Evolutionary conservation across 768 basidiomycete genomes (phyloP), one percentile per base, ranked within the genome.

Genomic region (Serpula lacrymans): DNA sequence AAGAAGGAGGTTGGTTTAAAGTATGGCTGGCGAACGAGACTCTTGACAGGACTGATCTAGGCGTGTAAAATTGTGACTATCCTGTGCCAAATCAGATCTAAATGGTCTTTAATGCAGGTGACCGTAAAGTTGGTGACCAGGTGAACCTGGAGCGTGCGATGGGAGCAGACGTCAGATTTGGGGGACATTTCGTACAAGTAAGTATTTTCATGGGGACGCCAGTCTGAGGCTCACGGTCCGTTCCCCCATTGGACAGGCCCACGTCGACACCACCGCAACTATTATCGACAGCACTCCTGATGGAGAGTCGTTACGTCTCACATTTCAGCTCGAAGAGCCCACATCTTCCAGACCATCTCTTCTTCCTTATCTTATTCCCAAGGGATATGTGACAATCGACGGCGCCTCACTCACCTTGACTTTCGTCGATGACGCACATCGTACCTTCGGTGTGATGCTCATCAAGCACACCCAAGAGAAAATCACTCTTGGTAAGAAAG

Each of bases 11-110:
- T 5, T 86, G 79, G 76, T 98, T 99, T 71, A 88, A 79, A 55
- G 90, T 97, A 34, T 95, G 93, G 75, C 68, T 99, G 34, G 94
- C 95, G 32, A 94, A 95, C 51, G 96, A 99, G 70, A 98, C 96
- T 11, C 66, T 99, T 44, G 74, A 79, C 39, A 71, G 91, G 61
- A 97, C 94, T 2, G 88, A 97, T 67, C 69, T 98, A 23, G 96
- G 95, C 88, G 57, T 51, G 68, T 55, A 18, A 45, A 52, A 27
- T 30, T 18, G 31, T 36, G 9, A 11, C 32, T 31, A 13, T 34
- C 20, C 21, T 13, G 36, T 32, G 8, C 42, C 17, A 8, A 24
- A 17, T 23, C 45, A 6, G 13, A 36, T 18, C 34, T 24, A 39
- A 9, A 53, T 38, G 5, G 26, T 42, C 24, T 23, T 40, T 44